Percentiles rank a stretch among this genome's conserved stretches.
Evolutionary conservation across 176 grass and related monocot genomes (phyloP).

Genomic region (Pontederia paniculata): DNA sequence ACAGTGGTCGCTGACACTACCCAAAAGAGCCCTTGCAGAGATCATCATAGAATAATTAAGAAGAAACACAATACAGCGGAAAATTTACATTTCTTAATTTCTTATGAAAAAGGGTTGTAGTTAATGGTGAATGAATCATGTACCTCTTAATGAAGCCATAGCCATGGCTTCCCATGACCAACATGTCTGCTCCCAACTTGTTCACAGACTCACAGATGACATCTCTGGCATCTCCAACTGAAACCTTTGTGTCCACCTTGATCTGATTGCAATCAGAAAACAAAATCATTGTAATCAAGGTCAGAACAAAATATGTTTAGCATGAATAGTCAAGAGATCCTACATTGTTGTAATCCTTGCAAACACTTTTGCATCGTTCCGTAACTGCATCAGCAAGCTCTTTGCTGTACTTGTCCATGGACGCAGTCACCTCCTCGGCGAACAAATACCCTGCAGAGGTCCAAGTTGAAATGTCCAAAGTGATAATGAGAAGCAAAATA

Average conservation of each 20-base stretch:
- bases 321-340: not conserved
- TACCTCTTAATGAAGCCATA: conserved; percentile 45
- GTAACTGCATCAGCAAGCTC: conserved; percentile 57
- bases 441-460: conserved; percentile 50
- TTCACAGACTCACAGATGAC: conserved; percentile 32
- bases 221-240: conserved; percentile 37
- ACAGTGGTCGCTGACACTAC: conserved; percentile 52
- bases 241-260: conserved; percentile 36
- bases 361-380: conserved; percentile 45
- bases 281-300: too few relatives aligned
- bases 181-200: conserved; percentile 20
- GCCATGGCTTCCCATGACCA: conserved; percentile 51
- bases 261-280: too few relatives aligned
- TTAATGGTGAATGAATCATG: too few relatives aligned
- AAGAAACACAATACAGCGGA: too few relatives aligned
- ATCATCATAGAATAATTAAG: not conserved
- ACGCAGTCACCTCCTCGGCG: conserved; percentile 42
- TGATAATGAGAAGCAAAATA: not conserved
- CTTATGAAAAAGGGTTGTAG: too few relatives aligned
- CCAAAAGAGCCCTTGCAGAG: conserved; percentile 37
- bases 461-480: not conserved
- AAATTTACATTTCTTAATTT: too few relatives aligned
- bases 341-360: conserved; percentile 43
- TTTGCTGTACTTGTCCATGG: conserved; percentile 51
- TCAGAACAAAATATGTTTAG: too few relatives aligned